These are phyloP conservation scores for Aspergillus campestris DNA, from an alignment of 495 filamentous ascomycete genomes.

Conservation along the genomic window DNA sequence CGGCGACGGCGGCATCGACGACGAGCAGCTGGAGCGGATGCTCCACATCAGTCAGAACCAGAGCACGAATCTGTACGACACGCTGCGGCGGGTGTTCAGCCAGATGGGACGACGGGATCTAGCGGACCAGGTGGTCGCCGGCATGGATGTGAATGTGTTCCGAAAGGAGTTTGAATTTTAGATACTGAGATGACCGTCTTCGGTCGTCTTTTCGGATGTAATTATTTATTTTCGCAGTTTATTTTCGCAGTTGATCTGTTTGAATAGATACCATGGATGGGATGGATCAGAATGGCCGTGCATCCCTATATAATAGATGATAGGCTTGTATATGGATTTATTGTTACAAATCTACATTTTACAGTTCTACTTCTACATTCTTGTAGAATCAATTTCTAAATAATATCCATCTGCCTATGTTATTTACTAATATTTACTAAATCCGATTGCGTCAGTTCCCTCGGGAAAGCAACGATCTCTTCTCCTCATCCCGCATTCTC, in stretches of 20 bases:
- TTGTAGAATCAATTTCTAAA: too few relatives aligned
- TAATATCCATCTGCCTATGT: too few relatives aligned
- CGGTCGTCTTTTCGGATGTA: too few relatives aligned
- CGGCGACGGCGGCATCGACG: slow-evolving; percentile 46
- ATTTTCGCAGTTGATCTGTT: not conserved
- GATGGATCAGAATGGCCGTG: too few relatives aligned
- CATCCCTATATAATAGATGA: too few relatives aligned
- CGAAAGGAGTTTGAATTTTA: slow-evolving; percentile 73
- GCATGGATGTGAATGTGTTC: slow-evolving; percentile 88
- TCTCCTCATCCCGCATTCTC: not conserved
- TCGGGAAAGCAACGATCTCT: not conserved
- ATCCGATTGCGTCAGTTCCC: too few relatives aligned
- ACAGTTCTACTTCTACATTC: too few relatives aligned
- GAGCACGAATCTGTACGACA: slow-evolving; percentile 94
- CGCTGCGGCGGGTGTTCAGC: slow-evolving; percentile 80
- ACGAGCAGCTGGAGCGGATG: slow-evolving; percentile 70
- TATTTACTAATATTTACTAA: too few relatives aligned
- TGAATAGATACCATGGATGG: slow-evolving; percentile 1
- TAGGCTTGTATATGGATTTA: too few relatives aligned
- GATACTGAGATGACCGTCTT: slow-evolving; percentile 1
- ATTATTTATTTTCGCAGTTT: slow-evolving; percentile 2
- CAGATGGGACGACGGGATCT: slow-evolving; percentile 89
- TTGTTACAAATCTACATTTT: too few relatives aligned
- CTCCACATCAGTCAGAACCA: slow-evolving; percentile 73
- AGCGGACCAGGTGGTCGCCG: slow-evolving; percentile 73